Percentiles rank a stretch among this genome's conserved stretches.
These are phyloP conservation scores for Novymonas esmeraldas DNA, from an alignment of 208 protist genomes.

Conservation along the genomic window DNA sequence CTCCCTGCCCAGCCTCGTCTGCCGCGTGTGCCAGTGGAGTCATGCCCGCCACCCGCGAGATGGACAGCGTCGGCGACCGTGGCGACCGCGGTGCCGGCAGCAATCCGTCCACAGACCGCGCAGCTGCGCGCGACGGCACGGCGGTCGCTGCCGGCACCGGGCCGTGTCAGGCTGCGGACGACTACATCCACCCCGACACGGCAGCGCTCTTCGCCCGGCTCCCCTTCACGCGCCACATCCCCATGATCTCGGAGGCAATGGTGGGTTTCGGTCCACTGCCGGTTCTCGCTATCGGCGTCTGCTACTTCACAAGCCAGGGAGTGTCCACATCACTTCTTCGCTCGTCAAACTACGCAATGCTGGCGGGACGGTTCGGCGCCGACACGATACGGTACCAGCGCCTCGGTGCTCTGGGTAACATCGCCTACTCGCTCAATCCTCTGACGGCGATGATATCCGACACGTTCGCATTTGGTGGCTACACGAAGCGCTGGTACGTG, in stretches of 20 bases:
- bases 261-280: conserved; percentile 33
- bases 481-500: conserved; percentile 61
- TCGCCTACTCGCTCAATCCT: conserved; percentile 52
- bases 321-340: conserved; percentile 45
- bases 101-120: no score
- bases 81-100: no score
- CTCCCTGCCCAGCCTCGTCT: no score
- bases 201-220: not conserved
- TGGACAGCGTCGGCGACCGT: no score
- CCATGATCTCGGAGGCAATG: conserved; percentile 6
- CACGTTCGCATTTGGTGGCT: conserved; percentile 43
- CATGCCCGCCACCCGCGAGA: no score
- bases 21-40: no score
- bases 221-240: conserved; percentile 12
- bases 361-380: conserved; percentile 32
- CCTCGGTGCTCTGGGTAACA: conserved; percentile 25
- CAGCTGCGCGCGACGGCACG: no score
- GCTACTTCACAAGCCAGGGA: conserved; percentile 54
- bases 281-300: conserved; percentile 37
- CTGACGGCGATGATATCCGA: conserved; percentile 44
- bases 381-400: conserved; percentile 37
- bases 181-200: conserved; percentile 6
- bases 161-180: no score
- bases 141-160: no score
- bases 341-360: conserved; percentile 34